Base-by-base conservation (phyloP, 75 land plant species). In the Ceratopteris richardii region DNA sequence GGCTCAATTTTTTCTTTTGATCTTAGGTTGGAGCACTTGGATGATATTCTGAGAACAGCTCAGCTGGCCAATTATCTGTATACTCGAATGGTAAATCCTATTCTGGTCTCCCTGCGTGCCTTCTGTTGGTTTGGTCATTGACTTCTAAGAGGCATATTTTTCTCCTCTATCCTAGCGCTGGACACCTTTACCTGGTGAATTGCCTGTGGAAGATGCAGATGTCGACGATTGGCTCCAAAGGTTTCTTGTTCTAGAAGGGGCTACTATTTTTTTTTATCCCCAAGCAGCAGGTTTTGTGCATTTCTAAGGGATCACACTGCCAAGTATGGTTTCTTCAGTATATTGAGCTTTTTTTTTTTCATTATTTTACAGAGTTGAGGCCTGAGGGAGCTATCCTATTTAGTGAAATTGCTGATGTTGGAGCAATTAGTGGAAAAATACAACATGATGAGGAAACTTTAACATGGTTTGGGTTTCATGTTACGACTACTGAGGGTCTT, bases 151-250 rank as follows among this genome's bases (percentile, higher is more conserved):
- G 37, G 9, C 37, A 9, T 4, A 16, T 22, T 54, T 29, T 4
- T 27, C 4, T 54, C 27, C 27, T 58, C 33, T 56, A 11, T 51
- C 43, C 22, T 55, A 92, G 97, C 78, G 97, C 73, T 92, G 97
- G 97, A 56, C 77, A 31, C 76, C 94, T 29, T 55, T 92, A 51
- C 90, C 95, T 48, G 95, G 97, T 62, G 97, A 92, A 57, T 94
- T 86, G 46, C 88, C 88, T 31, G 57, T 88, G 28, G 97, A 92
- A 63, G 97, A 92, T 61, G 63, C 60, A 5, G 94, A 92, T 25
- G 95, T 92, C 46, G 86, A 92, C 72, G 97, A 92, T 48, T 92
- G 97, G 97, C 72, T 92, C 37, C 95, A 87, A 4, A 88, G 87
- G 29, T 92, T 92, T 72, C 67, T 80, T 33, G 97, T 92, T 12